Conservation (phyloP, 1,284 basidiomycete genomes). For the Thecaphora frezii region DNA sequence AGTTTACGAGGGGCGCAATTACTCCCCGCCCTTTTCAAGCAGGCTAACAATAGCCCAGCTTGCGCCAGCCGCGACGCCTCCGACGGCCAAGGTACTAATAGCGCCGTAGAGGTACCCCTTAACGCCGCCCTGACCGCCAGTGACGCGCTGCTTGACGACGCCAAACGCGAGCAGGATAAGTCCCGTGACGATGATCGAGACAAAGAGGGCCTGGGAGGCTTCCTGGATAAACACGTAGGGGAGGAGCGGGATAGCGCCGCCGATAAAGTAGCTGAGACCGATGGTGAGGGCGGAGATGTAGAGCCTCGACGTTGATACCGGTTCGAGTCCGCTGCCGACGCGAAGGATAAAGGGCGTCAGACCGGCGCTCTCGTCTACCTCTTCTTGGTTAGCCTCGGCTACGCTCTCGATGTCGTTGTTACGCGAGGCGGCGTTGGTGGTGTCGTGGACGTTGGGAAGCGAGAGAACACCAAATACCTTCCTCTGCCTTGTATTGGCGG, state of each 20-base stretch:
- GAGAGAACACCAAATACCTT: conserved; percentile 26
- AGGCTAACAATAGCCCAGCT: conserved; percentile 81
- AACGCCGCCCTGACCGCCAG: conserved; percentile 37
- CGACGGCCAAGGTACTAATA: conserved; percentile 82
- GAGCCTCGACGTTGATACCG: conserved; percentile 44
- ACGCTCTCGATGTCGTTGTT: conserved; percentile 21
- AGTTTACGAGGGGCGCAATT: no score
- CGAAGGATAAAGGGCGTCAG: conserved; percentile 51
- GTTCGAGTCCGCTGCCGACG: conserved; percentile 44
- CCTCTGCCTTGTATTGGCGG: conserved; percentile 1
- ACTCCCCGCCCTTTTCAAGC: conserved; percentile 64
- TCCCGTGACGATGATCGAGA: conserved; percentile 47
- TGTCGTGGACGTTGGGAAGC: conserved; percentile 5
- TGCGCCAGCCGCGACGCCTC: conserved; percentile 82
- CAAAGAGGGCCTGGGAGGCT: conserved; percentile 30
- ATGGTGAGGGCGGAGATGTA: conserved; percentile 46
- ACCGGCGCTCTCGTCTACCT: conserved; percentile 28
- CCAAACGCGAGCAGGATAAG: conserved; percentile 48
- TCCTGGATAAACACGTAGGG: conserved; percentile 49
- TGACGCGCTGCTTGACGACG: conserved; percentile 45
- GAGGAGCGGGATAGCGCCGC: conserved; percentile 47
- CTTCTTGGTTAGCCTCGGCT: conserved; percentile 2
- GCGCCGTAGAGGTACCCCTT: conserved; percentile 73
- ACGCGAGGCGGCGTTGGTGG: conserved; percentile 4
- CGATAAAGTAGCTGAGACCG: conserved; percentile 46